Evolutionary conservation across 345 rosid species (phyloP).

Genomic region (Turnera subulata): DNA sequence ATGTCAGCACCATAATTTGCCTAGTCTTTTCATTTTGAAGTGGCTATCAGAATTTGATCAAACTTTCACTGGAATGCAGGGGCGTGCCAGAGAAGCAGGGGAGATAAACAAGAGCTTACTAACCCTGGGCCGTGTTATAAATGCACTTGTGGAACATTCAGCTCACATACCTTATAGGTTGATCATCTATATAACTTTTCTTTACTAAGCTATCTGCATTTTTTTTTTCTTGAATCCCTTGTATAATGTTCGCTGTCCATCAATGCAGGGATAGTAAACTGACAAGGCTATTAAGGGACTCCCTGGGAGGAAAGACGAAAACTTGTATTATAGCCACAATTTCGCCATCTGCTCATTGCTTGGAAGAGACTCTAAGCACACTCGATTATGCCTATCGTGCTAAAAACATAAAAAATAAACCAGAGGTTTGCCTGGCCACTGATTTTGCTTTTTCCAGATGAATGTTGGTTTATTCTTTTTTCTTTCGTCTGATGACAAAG

Average conservation of each 20-base stretch:
- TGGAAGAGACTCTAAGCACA: slow-evolving; percentile 94
- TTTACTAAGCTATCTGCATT: background rate
- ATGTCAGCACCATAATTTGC: background rate
- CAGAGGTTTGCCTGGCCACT: slow-evolving; percentile 57
- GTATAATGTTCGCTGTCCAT: background rate
- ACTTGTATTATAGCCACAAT: slow-evolving; percentile 95
- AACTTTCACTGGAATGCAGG: slow-evolving; percentile 35
- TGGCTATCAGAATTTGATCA: slow-evolving; percentile 3
- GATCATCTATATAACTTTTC: background rate
- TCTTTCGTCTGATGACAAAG: slow-evolving; percentile 10
- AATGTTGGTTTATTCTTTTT: background rate
- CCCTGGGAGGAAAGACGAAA: slow-evolving; percentile 93
- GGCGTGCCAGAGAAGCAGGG: slow-evolving; percentile 97
- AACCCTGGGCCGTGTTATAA: slow-evolving; percentile 91
- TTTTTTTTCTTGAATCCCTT: background rate
- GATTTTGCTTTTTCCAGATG: slow-evolving; percentile 7
- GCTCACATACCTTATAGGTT: slow-evolving; percentile 94
- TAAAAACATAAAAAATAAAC: slow-evolving; percentile 86
- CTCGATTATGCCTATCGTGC: slow-evolving; percentile 92
- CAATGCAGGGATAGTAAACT: slow-evolving; percentile 82
- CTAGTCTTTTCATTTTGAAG: background rate
- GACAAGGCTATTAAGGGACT: slow-evolving; percentile 90
- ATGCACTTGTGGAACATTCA: slow-evolving; percentile 96
- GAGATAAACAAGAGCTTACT: slow-evolving; percentile 97
- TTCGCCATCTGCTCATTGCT: slow-evolving; percentile 77